Evolutionary conservation across 2,329 filamentous ascomycete species (phyloP).

Genomic region (Myriosclerotinia duriaeana): DNA sequence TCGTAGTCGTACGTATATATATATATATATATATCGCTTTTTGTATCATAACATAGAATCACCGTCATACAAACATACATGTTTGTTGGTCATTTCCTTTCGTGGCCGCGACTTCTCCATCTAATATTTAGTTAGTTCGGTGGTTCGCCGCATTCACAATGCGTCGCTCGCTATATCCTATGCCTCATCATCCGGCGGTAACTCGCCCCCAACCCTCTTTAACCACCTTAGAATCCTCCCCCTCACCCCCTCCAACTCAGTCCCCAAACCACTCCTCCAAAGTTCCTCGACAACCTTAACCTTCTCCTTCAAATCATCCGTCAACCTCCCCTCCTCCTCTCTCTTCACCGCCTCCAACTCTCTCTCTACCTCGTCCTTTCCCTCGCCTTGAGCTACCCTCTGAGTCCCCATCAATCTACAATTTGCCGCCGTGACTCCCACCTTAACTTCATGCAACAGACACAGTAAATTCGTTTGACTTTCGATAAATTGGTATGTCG

Average conservation of each 20-base stretch:
- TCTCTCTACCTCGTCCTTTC: conserved; percentile 43
- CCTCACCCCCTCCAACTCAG: conserved; percentile 70
- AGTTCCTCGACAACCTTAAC: conserved; percentile 87
- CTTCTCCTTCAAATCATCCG: conserved; percentile 88
- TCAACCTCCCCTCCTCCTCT: conserved; percentile 70
- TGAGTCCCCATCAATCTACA: conserved; percentile 67
- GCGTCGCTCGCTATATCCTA: neutral
- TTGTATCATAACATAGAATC: neutral
- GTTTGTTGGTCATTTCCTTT: neutral
- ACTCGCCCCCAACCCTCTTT: conserved; percentile 72
- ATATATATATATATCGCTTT: neutral
- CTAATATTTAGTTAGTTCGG: neutral
- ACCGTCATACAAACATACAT: neutral
- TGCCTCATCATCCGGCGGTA: conserved; percentile 63
- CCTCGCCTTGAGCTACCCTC: conserved; percentile 44
- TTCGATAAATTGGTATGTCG: conserved; percentile 95
- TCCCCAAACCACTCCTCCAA: conserved; percentile 85
- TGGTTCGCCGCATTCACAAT: neutral
- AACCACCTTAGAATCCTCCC: conserved; percentile 60
- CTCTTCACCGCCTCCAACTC: conserved; percentile 56
- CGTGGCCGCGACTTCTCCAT: neutral
- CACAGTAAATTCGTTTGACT: conserved; percentile 89
- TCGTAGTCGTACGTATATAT: neutral
- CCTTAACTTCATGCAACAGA: conserved; percentile 85
- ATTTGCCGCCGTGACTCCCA: conserved; percentile 69